phyloP scores from a whole-genome alignment of 768 basidiomycete genomes.

The Psilocybe sp. region DNA sequence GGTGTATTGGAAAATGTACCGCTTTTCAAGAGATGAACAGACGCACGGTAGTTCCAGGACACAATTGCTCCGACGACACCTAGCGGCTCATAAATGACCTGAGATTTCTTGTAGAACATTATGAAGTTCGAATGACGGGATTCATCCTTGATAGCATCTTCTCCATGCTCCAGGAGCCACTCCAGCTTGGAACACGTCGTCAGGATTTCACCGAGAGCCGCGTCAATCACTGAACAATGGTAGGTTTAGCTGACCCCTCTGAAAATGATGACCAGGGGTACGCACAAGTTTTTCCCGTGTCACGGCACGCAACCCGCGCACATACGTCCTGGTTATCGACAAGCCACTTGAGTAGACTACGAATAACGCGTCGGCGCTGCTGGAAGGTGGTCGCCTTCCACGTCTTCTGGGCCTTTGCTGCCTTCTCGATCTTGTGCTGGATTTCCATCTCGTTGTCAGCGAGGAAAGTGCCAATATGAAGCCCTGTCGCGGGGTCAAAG shows the following conservation, averaged over 20 bases:
- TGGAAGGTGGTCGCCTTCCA: slow-evolving; percentile 79
- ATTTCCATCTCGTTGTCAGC: slow-evolving; percentile 78
- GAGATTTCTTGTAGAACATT: slow-evolving; percentile 72
- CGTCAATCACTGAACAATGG: slow-evolving; percentile 77
- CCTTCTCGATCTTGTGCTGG: slow-evolving; percentile 61
- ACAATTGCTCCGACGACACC: slow-evolving; percentile 93
- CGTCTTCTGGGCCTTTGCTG: slow-evolving; percentile 61
- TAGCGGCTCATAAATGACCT: slow-evolving; percentile 85
- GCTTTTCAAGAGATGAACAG: neutral
- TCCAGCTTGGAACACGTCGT: slow-evolving; percentile 95
- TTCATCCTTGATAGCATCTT: slow-evolving; percentile 71
- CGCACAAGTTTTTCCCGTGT: slow-evolving; percentile 93
- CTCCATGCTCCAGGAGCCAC: slow-evolving; percentile 87
- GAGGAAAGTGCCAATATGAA: slow-evolving; percentile 74
- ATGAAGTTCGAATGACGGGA: slow-evolving; percentile 64
- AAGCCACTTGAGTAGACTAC: slow-evolving; percentile 89
- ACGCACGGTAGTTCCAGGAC: slow-evolving; percentile 90
- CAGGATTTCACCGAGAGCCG: slow-evolving; percentile 90
- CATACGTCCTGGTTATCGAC: slow-evolving; percentile 87
- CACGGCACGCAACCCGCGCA: slow-evolving; percentile 85
- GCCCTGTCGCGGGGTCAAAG: slow-evolving; percentile 87
- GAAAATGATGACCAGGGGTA: slow-evolving; percentile 10
- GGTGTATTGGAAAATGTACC: neutral
- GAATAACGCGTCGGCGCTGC: slow-evolving; percentile 77
- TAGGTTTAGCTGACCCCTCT: too few species aligned